phyloP scores from a whole-genome alignment of 768 basidiomycete species.

The Termitomyces sp. region DNA sequence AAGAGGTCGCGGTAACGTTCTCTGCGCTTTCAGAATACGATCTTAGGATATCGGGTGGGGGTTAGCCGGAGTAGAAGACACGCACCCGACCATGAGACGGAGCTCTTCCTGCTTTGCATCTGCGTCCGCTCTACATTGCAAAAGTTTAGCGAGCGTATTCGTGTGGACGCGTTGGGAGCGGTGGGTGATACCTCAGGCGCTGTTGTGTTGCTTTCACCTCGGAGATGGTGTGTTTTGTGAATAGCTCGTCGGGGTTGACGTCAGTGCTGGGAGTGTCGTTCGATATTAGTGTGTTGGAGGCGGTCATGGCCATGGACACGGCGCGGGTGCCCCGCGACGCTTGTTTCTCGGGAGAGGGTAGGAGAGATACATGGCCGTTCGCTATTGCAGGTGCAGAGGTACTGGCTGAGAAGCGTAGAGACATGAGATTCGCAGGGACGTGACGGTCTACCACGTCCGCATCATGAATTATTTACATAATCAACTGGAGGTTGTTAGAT shows the following conservation, averaged over 20 bases:
- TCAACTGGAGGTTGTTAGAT: no score
- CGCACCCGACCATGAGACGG: slow-evolving; percentile 89
- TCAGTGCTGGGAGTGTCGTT: slow-evolving; percentile 18
- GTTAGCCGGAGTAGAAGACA: slow-evolving; percentile 16
- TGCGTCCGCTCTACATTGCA: slow-evolving; percentile 63
- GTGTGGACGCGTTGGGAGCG: not conserved
- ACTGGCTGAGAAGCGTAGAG: slow-evolving; percentile 15
- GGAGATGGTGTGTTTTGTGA: slow-evolving; percentile 60
- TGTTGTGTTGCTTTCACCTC: slow-evolving; percentile 66
- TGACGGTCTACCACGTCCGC: slow-evolving; percentile 1
- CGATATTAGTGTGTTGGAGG: slow-evolving; percentile 13
- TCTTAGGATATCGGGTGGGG: slow-evolving; percentile 15
- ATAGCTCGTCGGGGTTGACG: slow-evolving; percentile 69
- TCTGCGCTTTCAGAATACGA: slow-evolving; percentile 56
- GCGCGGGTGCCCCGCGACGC: slow-evolving; percentile 4
- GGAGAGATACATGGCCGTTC: slow-evolving; percentile 17
- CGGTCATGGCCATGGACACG: slow-evolving; percentile 13
- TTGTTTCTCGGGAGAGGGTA: slow-evolving; percentile 11
- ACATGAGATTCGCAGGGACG: slow-evolving; percentile 16
- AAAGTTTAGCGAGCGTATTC: not conserved
- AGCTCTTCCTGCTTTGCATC: slow-evolving; percentile 86
- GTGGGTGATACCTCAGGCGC: slow-evolving; percentile 48
- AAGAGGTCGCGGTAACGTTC: slow-evolving; percentile 87
- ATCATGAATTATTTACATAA: slow-evolving; percentile 13
- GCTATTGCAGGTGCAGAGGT: slow-evolving; percentile 14